Base-by-base conservation (phyloP, 495 filamentous ascomycete genomes). In the Penicillium macrosclerotiorum region DNA sequence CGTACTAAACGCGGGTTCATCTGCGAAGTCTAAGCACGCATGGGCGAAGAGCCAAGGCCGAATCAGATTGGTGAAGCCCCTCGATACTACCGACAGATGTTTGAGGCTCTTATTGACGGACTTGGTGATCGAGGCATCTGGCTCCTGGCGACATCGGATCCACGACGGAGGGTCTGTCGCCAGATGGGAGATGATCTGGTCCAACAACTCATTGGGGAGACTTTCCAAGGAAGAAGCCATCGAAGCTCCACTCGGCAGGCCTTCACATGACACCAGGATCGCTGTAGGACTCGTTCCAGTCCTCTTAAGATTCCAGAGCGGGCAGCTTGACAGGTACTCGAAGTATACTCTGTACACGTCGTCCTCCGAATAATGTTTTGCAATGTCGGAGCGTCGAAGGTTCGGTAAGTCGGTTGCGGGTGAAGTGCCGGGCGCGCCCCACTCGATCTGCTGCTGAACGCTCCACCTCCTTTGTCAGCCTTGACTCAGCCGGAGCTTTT, bases 141-240 rank as follows among this genome's bases (percentile, higher is more conserved):
- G 70, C 7, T 52, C 41, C 11, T 54, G 48, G 40, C 69, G 54
- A 11, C 68, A 14, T 9, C 46, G 47, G 26, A 35, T 19, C 5
- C 20, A 39, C 0, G 71, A 73, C 1, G 69, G 69, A 19, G 65
- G 60, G 8, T 56, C 29, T 0, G 47, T 47, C 12, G 42, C 42
- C 26, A 72, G 49, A 34, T 55, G 49, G 30, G 45, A 59, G 41
- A 71, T 60, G 37, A 74, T 67, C 14, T 64, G 55, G 41, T 71
- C 63, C 34, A 72, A 52, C 42, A 74, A 59, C 50, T 74, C 70
- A 54, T 67, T 74, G 8, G 70, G 70, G 8, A 74, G 60, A 3
- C 26, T 35, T 36, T 55, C 53, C 13, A 54, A 33, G 5, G 43
- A 23, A 22, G 59, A 55, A 50, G 57, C 53, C 45, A 56, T 57